phyloP scores from a whole-genome alignment of 2,329 filamentous ascomycete genomes.

The Penicillium janthinellum region DNA sequence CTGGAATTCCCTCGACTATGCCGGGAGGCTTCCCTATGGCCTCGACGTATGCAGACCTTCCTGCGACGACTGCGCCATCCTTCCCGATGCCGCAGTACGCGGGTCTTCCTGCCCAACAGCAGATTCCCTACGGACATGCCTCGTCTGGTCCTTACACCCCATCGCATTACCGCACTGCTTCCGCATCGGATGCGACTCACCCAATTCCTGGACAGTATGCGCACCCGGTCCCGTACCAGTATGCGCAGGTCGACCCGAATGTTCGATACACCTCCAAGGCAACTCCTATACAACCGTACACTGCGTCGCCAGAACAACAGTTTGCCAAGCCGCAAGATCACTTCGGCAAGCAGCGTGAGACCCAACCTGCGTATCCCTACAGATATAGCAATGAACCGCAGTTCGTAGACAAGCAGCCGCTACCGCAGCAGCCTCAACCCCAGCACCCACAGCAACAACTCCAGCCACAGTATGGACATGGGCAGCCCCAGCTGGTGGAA shows the following conservation, averaged over 20 bases:
- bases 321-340: conserved; percentile 24
- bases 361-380: conserved; percentile 24
- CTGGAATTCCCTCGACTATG: conserved; percentile 26
- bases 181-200: conserved; percentile 26
- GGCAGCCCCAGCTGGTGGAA: conserved; percentile 33
- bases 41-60: conserved; percentile 26
- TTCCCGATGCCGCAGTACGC: conserved; percentile 38
- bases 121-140: conserved; percentile 27
- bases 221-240: conserved; percentile 38
- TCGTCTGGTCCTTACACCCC: conserved; percentile 21
- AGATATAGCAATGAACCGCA: conserved; percentile 27
- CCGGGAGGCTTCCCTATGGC: conserved; percentile 36
- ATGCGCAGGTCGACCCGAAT: conserved; percentile 44
- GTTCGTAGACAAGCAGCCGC: conserved; percentile 11
- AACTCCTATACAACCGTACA: conserved; percentile 26
- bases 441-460: conserved; percentile 9
- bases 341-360: conserved; percentile 16
- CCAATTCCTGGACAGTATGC: conserved; percentile 31
- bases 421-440: background rate
- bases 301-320: conserved; percentile 30
- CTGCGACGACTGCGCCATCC: conserved; percentile 22
- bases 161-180: conserved; percentile 37
- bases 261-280: conserved; percentile 42
- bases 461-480: conserved; percentile 2
- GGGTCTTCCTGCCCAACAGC: conserved; percentile 25